A percentile compares a stretch with the other conserved stretches of the same genome.
Evolutionary conservation across 2,329 filamentous ascomycete genomes (phyloP).

Genomic region (Colletotrichum sansevieriae): DNA sequence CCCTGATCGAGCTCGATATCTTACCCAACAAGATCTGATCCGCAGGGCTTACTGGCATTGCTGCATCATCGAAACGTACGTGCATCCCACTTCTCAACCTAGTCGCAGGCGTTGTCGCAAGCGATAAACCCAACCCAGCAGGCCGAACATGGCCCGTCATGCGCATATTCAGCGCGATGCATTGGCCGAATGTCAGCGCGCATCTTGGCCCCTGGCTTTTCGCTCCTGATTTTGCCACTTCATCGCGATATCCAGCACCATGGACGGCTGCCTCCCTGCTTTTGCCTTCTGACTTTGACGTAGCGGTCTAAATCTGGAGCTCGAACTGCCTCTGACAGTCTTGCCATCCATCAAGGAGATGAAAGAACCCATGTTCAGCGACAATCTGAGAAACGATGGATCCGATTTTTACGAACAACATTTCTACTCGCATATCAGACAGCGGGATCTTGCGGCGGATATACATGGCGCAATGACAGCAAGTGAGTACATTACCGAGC

Average conservation of each 20-base stretch:
- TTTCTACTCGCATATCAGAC: constrained; percentile 70
- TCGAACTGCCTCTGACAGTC: constrained; percentile 65
- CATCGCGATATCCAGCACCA: neutral
- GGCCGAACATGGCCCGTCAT: constrained; percentile 20
- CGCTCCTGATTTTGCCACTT: too few species aligned
- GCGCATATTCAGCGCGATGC: neutral
- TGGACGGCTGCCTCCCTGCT: neutral
- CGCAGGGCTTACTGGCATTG: constrained; percentile 70
- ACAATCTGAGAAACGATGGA: neutral
- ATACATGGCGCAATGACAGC: constrained; percentile 66
- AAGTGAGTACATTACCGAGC: constrained; percentile 55
- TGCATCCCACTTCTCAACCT: constrained; percentile 6
- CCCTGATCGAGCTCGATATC: constrained; percentile 60
- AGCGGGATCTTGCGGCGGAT: constrained; percentile 65
- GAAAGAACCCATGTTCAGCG: constrained; percentile 51
- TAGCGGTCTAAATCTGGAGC: constrained; percentile 68
- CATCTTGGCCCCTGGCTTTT: neutral
- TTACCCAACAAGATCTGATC: constrained; percentile 62
- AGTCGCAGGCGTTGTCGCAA: neutral
- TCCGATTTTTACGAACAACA: constrained; percentile 66
- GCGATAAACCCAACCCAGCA: constrained; percentile 5
- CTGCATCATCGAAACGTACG: constrained; percentile 66
- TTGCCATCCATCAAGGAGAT: constrained; percentile 61
- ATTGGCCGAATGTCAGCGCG: neutral
- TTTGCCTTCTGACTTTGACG: neutral